Conservation (phyloP, 306 rosid species). For the Datisca glomerata region DNA sequence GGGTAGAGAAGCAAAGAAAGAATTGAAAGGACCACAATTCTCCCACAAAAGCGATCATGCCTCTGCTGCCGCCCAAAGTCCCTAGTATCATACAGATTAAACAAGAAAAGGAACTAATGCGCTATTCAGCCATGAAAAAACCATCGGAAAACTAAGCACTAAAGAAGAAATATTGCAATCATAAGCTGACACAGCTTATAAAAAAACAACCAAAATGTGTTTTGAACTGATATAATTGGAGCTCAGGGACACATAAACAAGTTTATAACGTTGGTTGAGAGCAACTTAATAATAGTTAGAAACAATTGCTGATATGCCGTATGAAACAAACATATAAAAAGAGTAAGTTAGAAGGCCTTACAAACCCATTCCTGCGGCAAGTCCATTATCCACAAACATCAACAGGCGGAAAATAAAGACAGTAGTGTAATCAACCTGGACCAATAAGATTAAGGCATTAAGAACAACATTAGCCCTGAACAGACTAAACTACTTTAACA, state of each 20-base stretch:
- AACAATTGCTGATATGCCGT: no score
- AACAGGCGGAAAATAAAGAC: slow-evolving; percentile 87
- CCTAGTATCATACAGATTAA: slow-evolving; percentile 33
- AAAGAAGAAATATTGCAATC: background rate
- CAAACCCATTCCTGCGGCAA: slow-evolving; percentile 99
- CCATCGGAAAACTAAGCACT: background rate
- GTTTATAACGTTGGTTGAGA: no score
- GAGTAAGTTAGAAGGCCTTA: slow-evolving; percentile 40
- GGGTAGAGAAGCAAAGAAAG: slow-evolving; percentile 81
- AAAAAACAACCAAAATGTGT: background rate
- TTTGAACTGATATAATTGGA: background rate
- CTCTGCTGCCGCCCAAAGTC: slow-evolving; percentile 98
- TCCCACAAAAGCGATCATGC: slow-evolving; percentile 94
- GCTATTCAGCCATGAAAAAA: background rate
- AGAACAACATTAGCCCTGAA: background rate
- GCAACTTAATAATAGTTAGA: no score
- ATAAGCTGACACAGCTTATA: background rate
- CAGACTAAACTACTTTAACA: background rate
- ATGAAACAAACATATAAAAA: slow-evolving; percentile 11
- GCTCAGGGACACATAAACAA: no score
- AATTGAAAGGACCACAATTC: slow-evolving; percentile 76
- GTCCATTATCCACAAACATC: slow-evolving; percentile 97
- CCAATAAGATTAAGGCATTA: background rate
- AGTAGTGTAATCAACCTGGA: slow-evolving; percentile 81
- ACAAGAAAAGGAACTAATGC: background rate